phyloP scores from a whole-genome alignment of 768 basidiomycete genomes.

The Rhodotorula paludigena region DNA sequence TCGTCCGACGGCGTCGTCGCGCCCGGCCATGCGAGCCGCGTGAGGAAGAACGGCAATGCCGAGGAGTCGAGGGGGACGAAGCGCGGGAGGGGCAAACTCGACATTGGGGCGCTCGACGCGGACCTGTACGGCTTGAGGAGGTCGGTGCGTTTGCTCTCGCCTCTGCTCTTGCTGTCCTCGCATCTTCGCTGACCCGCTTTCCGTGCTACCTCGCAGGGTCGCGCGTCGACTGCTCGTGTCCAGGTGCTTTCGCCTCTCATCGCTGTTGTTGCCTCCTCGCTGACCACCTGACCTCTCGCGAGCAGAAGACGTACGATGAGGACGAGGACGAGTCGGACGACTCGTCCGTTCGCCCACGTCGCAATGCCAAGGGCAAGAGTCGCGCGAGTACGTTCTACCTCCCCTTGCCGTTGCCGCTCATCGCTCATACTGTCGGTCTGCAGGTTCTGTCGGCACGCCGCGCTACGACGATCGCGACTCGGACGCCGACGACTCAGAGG shows the following conservation, averaged over 20 bases:
- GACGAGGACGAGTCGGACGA: conserved; percentile 21
- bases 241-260: conserved; percentile 1
- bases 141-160: conserved; percentile 36
- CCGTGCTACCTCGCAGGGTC: conserved; percentile 1
- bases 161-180: background rate
- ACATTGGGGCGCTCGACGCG: conserved; percentile 31
- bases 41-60: conserved; percentile 29
- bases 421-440: background rate
- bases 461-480: background rate
- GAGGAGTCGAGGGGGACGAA: conserved; percentile 29
- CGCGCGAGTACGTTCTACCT: conserved; percentile 16
- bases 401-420: background rate
- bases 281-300: background rate
- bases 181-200: background rate
- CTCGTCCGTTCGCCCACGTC: conserved; percentile 5
- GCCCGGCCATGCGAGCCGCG: conserved; percentile 34
- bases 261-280: background rate
- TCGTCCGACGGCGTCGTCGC: conserved; percentile 44
- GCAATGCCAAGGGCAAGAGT: conserved; percentile 26
- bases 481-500: background rate
- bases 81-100: conserved; percentile 6
- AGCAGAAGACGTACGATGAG: conserved; percentile 20
- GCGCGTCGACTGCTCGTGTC: conserved; percentile 14
- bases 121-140: conserved; percentile 44
- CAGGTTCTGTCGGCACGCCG: background rate